Conservation (phyloP, 2,329 filamentous ascomycete species). For the Gnomoniopsis sp. region DNA sequence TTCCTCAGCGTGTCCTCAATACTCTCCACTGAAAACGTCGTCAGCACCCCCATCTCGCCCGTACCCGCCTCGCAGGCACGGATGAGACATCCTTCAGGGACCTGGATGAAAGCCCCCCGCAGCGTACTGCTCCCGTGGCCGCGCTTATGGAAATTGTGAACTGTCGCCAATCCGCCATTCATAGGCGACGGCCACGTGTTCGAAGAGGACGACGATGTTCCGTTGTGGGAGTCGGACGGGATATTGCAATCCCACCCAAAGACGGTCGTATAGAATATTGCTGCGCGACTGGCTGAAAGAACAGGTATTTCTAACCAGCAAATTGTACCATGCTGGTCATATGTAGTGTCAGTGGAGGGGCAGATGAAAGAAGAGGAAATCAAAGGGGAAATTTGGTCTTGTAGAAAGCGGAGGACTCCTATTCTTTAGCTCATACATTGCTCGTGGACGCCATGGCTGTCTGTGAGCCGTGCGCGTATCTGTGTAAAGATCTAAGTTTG, state of each 20-base stretch:
- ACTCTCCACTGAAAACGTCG: constrained; percentile 31
- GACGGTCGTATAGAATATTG: constrained; percentile 34
- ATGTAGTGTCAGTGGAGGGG: constrained; percentile 4
- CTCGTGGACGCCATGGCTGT: background rate
- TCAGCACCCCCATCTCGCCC: constrained; percentile 28
- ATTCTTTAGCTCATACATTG: background rate
- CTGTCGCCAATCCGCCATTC: constrained; percentile 24
- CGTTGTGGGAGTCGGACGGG: constrained; percentile 19
- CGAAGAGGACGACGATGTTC: constrained; percentile 10
- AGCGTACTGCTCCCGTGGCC: constrained; percentile 20
- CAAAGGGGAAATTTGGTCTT: background rate
- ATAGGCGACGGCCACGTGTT: constrained; percentile 1
- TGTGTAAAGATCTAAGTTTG: background rate
- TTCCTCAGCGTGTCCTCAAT: constrained; percentile 29
- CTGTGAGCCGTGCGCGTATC: background rate
- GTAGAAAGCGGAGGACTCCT: background rate
- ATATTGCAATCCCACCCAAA: constrained; percentile 30
- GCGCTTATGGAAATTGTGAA: constrained; percentile 34
- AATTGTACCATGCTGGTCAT: constrained; percentile 27
- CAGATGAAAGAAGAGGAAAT: background rate
- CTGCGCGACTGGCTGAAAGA: constrained; percentile 30
- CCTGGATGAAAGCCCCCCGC: constrained; percentile 32
- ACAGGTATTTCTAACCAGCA: constrained; percentile 39
- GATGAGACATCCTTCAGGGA: constrained; percentile 30
- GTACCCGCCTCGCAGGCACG: constrained; percentile 27